phyloP scores from a whole-genome alignment of 2,329 filamentous ascomycete species.

The Colletotrichum tanaceti region DNA sequence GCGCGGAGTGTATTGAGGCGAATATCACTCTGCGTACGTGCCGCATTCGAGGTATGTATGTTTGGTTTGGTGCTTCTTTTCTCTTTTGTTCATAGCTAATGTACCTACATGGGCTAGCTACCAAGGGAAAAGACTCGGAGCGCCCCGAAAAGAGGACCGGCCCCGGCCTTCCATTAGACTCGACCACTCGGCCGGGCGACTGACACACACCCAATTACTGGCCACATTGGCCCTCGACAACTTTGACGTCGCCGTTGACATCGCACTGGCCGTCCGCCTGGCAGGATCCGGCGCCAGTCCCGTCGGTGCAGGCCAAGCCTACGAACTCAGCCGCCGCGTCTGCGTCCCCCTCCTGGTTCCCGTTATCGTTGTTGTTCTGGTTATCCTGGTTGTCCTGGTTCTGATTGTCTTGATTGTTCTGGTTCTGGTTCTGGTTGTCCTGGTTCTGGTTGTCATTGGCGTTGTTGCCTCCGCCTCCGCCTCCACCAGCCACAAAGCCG shows the following conservation, averaged over 20 bases:
- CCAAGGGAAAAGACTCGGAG: background rate
- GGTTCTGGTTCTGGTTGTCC: background rate
- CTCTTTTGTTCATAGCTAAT: too few species aligned
- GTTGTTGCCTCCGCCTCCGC: background rate
- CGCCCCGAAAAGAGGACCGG: too few species aligned
- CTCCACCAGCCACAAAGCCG: background rate
- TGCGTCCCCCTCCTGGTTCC: background rate
- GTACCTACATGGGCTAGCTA: too few species aligned
- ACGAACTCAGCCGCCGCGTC: constrained; percentile 27
- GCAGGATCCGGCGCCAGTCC: constrained; percentile 26
- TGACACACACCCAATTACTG: background rate
- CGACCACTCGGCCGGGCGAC: background rate
- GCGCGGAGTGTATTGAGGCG: too few species aligned
- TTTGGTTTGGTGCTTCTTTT: background rate
- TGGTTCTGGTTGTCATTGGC: constrained; percentile 2
- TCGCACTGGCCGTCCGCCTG: constrained; percentile 31
- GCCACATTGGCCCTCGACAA: constrained; percentile 30
- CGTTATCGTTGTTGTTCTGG: constrained; percentile 2
- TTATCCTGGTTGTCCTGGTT: background rate
- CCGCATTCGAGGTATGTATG: background rate
- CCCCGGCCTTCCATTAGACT: background rate
- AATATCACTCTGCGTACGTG: background rate
- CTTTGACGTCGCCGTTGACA: constrained; percentile 19
- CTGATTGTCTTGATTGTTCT: background rate
- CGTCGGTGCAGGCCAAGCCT: constrained; percentile 34